A percentile compares a stretch with the other conserved stretches of the same genome.
phyloP scores from a whole-genome alignment of 805 yeast genomes.

The Nakazawaea holstii region DNA sequence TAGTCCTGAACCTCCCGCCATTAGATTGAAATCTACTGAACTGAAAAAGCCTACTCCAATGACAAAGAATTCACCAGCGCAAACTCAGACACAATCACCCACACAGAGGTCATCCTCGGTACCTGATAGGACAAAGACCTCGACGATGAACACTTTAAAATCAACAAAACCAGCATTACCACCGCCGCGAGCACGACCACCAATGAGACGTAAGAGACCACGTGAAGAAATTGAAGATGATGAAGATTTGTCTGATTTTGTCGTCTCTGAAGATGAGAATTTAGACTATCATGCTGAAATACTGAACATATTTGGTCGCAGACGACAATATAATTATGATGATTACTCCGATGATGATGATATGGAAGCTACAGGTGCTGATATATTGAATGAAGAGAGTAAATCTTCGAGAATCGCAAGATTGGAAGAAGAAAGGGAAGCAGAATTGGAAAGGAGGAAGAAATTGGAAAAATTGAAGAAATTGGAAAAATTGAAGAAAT shows the following conservation, averaged over 20 bases:
- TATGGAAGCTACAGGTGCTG: constrained; percentile 95
- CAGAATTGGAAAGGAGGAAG: constrained; percentile 47
- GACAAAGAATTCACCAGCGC: background rate
- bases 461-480: constrained; percentile 39
- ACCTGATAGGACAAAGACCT: too few relatives aligned
- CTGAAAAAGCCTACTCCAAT: background rate
- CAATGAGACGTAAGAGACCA: constrained; percentile 2
- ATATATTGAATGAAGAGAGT: constrained; percentile 78
- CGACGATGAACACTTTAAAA: too few relatives aligned
- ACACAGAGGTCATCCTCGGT: too few relatives aligned
- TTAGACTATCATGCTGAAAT: constrained; percentile 56
- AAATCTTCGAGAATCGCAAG: constrained; percentile 63
- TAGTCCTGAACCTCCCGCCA: constrained; percentile 11
- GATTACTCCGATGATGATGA: constrained; percentile 54
- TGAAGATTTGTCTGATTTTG: constrained; percentile 35
- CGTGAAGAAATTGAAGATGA: constrained; percentile 32
- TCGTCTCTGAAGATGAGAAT: constrained; percentile 48
- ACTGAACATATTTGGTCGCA: constrained; percentile 76
- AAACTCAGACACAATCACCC: too few relatives aligned
- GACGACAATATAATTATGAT: constrained; percentile 37
- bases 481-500: constrained; percentile 14
- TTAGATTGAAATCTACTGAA: constrained; percentile 34
- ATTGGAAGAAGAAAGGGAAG: constrained; percentile 72
- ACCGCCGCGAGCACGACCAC: background rate
- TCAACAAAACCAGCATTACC: background rate